phyloP scores from a whole-genome alignment of 2,329 filamentous ascomycete genomes.

The Paraconiothyrium sp. region DNA sequence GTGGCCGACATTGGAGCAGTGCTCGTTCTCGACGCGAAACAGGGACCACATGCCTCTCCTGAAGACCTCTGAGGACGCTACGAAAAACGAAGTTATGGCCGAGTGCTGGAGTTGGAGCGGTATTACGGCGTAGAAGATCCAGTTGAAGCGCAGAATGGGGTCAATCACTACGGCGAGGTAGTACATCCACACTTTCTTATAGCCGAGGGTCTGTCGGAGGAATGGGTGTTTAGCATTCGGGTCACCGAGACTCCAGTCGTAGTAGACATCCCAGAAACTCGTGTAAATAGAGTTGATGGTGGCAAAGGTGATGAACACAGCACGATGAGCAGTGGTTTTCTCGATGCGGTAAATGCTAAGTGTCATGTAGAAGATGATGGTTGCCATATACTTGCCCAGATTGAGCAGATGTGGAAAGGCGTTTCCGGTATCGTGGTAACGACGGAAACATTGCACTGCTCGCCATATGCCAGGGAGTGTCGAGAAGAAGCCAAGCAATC shows the following conservation, averaged over 20 bases:
- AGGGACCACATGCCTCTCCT: constrained; percentile 90
- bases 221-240: constrained; percentile 70
- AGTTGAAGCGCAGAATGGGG: constrained; percentile 87
- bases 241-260: constrained; percentile 96
- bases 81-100: constrained; percentile 79
- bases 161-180: constrained; percentile 86
- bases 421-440: constrained; percentile 86
- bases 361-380: constrained; percentile 79
- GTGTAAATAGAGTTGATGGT: constrained; percentile 84
- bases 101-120: constrained; percentile 83
- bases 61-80: constrained; percentile 81
- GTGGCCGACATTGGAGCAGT: constrained; percentile 81
- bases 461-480: constrained; percentile 89
- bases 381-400: constrained; percentile 88
- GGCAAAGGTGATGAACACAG: constrained; percentile 81
- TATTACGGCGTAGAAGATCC: constrained; percentile 93
- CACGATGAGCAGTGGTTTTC: constrained; percentile 65
- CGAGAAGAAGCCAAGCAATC: constrained; percentile 84
- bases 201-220: constrained; percentile 77
- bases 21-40: constrained; percentile 96
- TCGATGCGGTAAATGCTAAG: constrained; percentile 86
- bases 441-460: constrained; percentile 86
- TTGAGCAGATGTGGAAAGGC: constrained; percentile 93
- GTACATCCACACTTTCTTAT: constrained; percentile 83
- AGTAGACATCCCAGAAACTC: constrained; percentile 91